Evolutionary conservation across 805 yeast species (phyloP), one percentile per base, ranked within the genome.

Genomic region (Jamesozyma hellenica): DNA sequence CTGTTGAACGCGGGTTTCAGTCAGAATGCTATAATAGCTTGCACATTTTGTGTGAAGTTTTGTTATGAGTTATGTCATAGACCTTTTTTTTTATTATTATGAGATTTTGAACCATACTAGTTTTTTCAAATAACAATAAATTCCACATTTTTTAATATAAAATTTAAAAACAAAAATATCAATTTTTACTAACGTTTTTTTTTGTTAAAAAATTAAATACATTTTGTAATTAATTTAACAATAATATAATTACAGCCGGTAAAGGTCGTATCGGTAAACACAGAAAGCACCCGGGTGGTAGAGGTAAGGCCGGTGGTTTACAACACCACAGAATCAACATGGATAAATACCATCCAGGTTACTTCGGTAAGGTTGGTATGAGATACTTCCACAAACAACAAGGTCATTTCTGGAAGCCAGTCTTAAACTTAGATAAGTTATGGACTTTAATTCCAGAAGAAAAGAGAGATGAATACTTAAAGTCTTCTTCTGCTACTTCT

Each of bases 271-370:
- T 92, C 74, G 99, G 99, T 75, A 92, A 92, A 83, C 98, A 92
- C 94, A 88, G 98, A 87, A 92, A 92, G 95, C 92, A 84, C 66
- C 96, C 98, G 58, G 98, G 98, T 92, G 98, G 98, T 77, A 88
- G 97, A 77, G 99, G 99, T 92, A 90, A 75, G 88, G 99, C 99
- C 70, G 99, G 99, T 90, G 99, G 99, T 86, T 90, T 78, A 76
- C 97, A 90, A 75, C 99, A 92, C 76, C 98, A 92, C 96, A 86
- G 99, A 81, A 88, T 92, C 72, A 92, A 92, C 80, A 74, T 92
- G 77, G 99, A 92, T 74, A 92, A 90, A 75, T 92, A 84, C 95
- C 99, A 92, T 74, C 98, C 98, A 66, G 99, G 99, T 87, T 92
- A 92, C 90, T 92, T 92, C 77, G 99, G 99, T 84, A 94, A 92